Base-by-base conservation (phyloP, 1,284 basidiomycete genomes). In the Ganoderma leucocontextum region DNA sequence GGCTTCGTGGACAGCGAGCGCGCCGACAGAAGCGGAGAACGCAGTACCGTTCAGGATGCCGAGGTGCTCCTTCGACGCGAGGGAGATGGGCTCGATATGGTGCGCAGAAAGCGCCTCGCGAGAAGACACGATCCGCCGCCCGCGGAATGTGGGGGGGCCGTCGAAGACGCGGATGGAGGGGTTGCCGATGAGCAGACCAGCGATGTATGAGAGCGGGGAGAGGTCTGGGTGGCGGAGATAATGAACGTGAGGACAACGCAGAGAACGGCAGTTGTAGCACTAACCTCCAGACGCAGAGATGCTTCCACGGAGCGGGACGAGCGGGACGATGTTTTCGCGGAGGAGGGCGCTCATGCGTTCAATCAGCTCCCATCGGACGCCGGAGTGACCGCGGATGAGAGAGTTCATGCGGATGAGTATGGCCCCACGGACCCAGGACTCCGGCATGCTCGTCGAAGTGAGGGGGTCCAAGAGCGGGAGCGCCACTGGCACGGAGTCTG, bases 391-490 rank as follows among this genome's bases (percentile, higher is more conserved):
- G 19, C 94, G 89, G 63, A 95, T 88, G 63, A 95, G 87, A 1
- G 93, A 95, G 81, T 96, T 96, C 84, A 94, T 91, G 73, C 95
- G 91, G 71, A 97, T 86, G 10, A 95, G 82, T 73, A 96, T 95
- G 1, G 95, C 94, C 17, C 92, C 95, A 60, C 94, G 90, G 17
- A 95, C 94, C 92, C 95, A 96, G 9, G 93, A 83, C 71, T 94
- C 91, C 19, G 95, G 95, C 92, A 95, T 95, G 70, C 86, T 89
- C 61, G 87, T 87, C 33, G 88, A 87, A n/a, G 85, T 80, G n/a
- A 90, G 77, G 0, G 91, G 89, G 73, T 92, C 90, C 22, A 85
- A 82, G 42, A 92, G 87, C n/a, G 92, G 91, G 15, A 91, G 82
- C 5, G 81, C 83, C 42, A 85, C 79, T 65, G 80, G 81, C 1